Evolutionary conservation across 225 moss, liverwort and hornwort genomes (phyloP).

Genomic region (Takakia lepidozioides): DNA sequence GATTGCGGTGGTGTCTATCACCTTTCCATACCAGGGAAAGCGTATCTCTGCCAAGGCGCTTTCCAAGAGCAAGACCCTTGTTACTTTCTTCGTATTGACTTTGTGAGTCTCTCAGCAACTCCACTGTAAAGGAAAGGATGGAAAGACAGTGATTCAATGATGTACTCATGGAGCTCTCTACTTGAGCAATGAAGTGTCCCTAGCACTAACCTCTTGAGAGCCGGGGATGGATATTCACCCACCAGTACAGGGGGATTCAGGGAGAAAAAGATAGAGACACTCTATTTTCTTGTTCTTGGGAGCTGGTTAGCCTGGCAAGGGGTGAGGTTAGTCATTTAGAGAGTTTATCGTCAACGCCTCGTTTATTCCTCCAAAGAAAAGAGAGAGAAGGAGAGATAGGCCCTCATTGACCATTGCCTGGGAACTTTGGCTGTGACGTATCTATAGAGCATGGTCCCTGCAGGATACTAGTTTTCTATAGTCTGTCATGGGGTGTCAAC

Average conservation of each 20-base stretch:
- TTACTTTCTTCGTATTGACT: conserved; percentile 61
- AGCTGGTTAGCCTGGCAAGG: background rate
- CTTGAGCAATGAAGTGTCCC: background rate
- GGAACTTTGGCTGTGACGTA: background rate
- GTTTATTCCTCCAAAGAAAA: background rate
- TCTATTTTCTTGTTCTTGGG: too few relatives aligned
- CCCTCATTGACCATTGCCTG: background rate
- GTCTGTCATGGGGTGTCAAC: too few relatives aligned
- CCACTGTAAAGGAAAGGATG: too few relatives aligned
- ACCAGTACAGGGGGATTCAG: background rate
- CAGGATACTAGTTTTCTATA: background rate
- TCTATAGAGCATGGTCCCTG: background rate
- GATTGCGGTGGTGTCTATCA: conserved; percentile 38
- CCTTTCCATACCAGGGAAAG: conserved; percentile 71
- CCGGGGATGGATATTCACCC: background rate
- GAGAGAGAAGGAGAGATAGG: background rate
- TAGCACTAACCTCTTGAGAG: background rate
- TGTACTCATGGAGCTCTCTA: too few relatives aligned
- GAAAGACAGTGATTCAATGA: too few relatives aligned
- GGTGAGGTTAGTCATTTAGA: background rate
- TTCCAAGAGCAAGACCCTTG: conserved; percentile 55
- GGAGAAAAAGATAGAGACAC: background rate
- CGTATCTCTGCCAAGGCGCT: conserved; percentile 38
- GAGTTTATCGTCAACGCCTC: background rate
- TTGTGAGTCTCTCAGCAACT: conserved; percentile 64